A percentile compares a stretch with the other conserved stretches of the same genome.
phyloP scores from a whole-genome alignment of 306 rosid genomes.

The Trichosanthes truncata region DNA sequence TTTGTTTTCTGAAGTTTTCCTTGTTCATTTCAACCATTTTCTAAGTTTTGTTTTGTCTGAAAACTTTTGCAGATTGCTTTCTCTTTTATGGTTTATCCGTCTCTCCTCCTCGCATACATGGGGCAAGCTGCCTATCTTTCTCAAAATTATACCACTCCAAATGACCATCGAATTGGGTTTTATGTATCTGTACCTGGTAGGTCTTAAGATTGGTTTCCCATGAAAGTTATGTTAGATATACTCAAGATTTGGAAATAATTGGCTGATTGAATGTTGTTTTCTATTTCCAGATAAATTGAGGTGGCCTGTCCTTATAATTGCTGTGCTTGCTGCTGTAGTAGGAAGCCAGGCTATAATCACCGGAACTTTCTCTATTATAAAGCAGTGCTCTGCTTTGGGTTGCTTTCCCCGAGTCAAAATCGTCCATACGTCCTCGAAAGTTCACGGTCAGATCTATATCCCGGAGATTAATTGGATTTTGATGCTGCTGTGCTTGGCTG shows the following conservation, averaged over 20 bases:
- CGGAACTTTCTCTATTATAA: constrained; percentile 89
- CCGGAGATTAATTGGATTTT: constrained; percentile 94
- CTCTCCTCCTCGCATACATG: constrained; percentile 90
- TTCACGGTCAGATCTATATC: constrained; percentile 92
- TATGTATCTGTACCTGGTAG: constrained; percentile 92
- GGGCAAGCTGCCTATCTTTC: constrained; percentile 97
- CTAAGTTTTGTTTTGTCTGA: background rate
- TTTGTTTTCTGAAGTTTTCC: background rate
- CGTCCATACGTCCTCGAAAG: constrained; percentile 82
- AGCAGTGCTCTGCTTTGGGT: constrained; percentile 78
- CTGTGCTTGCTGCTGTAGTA: constrained; percentile 86
- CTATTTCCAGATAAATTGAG: constrained; percentile 48
- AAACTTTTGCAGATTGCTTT: constrained; percentile 76
- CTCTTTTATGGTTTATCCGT: constrained; percentile 86
- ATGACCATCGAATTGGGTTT: constrained; percentile 44
- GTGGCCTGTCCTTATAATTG: constrained; percentile 92
- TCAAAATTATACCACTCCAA: constrained; percentile 26
- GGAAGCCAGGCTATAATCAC: constrained; percentile 98
- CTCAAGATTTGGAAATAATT: background rate
- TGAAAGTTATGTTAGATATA: background rate
- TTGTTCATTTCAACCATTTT: background rate
- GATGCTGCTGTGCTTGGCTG: constrained; percentile 79
- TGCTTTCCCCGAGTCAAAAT: constrained; percentile 93
- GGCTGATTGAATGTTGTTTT: background rate
- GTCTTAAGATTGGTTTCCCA: constrained; percentile 14